Conservation (phyloP, 306 rosid genomes). For the Castanospermum australe region DNA sequence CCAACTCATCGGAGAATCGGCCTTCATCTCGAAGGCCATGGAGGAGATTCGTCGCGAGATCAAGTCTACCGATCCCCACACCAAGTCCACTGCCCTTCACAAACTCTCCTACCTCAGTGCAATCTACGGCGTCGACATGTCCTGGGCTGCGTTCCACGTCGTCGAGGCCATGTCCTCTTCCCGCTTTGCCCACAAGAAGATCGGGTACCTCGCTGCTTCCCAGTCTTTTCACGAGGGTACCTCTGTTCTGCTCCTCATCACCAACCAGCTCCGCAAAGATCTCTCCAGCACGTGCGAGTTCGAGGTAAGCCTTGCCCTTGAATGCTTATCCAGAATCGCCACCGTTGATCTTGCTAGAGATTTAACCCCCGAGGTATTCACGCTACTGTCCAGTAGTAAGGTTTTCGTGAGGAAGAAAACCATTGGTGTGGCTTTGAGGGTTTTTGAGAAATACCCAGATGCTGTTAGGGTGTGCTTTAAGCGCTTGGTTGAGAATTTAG, state of each 20-base stretch:
- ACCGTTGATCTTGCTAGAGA: conserved; percentile 83
- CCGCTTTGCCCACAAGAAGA: conserved; percentile 67
- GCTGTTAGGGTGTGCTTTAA: conserved; percentile 87
- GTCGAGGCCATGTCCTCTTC: conserved; percentile 92
- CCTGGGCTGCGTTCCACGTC: conserved; percentile 88
- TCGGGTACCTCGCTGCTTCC: conserved; percentile 80
- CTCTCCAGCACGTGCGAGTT: conserved; percentile 53
- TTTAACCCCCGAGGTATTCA: conserved; percentile 75
- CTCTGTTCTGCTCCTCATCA: conserved; percentile 78
- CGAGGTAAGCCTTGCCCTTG: conserved; percentile 79
- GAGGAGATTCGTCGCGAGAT: conserved; percentile 94
- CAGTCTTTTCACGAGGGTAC: conserved; percentile 72
- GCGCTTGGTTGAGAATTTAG: conserved; percentile 86
- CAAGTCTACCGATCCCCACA: conserved; percentile 74
- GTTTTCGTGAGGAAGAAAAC: conserved; percentile 73
- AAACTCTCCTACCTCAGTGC: conserved; percentile 75
- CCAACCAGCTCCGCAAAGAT: conserved; percentile 94
- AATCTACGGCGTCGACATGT: conserved; percentile 74
- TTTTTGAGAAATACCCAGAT: conserved; percentile 82
- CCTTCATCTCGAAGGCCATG: conserved; percentile 68
- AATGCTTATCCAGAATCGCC: conserved; percentile 68
- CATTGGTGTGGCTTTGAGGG: conserved; percentile 61
- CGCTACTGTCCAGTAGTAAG: conserved; percentile 59
- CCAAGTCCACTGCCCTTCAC: conserved; percentile 75
- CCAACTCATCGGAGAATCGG: conserved; percentile 58